Base-by-base conservation (phyloP, 2,329 filamentous ascomycete species). In the Xylaria sp. region DNA sequence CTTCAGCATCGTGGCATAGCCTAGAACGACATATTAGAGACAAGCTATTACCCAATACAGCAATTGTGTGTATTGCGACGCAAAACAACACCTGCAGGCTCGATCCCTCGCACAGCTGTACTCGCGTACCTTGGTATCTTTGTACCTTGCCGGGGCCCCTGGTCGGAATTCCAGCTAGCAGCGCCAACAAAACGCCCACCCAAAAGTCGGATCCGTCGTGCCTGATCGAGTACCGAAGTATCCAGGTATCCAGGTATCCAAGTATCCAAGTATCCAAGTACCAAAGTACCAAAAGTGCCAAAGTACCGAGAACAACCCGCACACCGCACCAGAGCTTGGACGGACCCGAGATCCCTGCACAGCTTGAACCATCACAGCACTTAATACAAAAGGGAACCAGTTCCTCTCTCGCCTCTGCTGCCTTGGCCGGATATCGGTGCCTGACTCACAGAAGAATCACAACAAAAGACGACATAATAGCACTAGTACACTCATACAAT, bases 371-470 rank as follows among this genome's bases (percentile, higher is more conserved):
- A 73, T 74, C 73, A 63, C 68, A 71, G 59, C 67, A 31, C 69
- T 73, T 72, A 71, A 68, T 76, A 77, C 75, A 77, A 73, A 75
- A 75, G 74, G 73, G 57, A 68, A 68, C 68, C 67, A 65, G 71
- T 71, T 66, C 71, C 72, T 74, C 70, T 71, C 64, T 71, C 70
- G 57, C 39, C 60, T 69, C 71, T 67, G 70, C 68, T 73, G 73
- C 73, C 75, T 75, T 73, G 72, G 66, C 73, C 76, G 75, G 71
- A 76, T 51, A 71, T 77, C 73, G 76, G 76, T 76, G 76, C 77
- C 76, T 78, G 77, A 78, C 75, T 78, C 76, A 78, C 75, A 74
- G 73, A 74, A 74, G 58, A 68, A 75, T 65, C 27, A 58, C 63
- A 63, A 62, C 58, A 69, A 42, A 59, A 62, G 75, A 78, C 75